Evolutionary conservation across 2,329 filamentous ascomycete genomes (phyloP), one percentile per base, ranked within the genome.

Genomic region (Penicillium sp.): DNA sequence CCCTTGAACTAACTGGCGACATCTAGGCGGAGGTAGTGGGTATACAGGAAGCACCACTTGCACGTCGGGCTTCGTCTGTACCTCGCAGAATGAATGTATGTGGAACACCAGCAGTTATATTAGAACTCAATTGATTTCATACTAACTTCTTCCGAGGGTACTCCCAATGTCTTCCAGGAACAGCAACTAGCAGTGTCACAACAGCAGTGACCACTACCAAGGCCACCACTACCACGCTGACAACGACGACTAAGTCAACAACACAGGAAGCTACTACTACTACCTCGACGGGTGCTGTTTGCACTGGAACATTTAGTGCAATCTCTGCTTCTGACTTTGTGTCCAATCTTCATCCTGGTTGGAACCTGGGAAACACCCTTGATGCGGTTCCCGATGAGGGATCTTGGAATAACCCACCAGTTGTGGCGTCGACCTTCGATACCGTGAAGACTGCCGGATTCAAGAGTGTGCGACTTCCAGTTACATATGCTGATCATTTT

Each of bases 311-410:
- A 6, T 83, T 82, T 64, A 67, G 67, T 3, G 65, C 73, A 4
- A 74, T 82, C 44, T 75, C 79, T 0, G 81, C 80, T 0, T 67
- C 72, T 0, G 69, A 77, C 3, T 83, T 73, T 48, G 71, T 84
- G 45, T 72, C 74, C 5, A 76, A 73, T 9, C 72, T 84, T 38
- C 80, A 80, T 46, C 79, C 82, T 0, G 83, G 83, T 8, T 86
- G 83, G 83, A 86, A 85, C 59, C 61, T 85, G 9, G 84, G 83
- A 10, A 86, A 86, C 53, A 84, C 82, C 0, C 75, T 86, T 30
- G 84, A 85, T 63, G 81, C 82, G 1, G 69, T 78, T 8, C 78
- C 82, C 5, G 73, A 78, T 46, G 84, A 86, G 65, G 82, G 81
- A 5, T 80, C 78, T 2, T 86, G 83, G 83, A 82, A 82, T 60